Evolutionary conservation across 2,329 filamentous ascomycete genomes (phyloP).

Genomic region (Tolypocladium amazonense): DNA sequence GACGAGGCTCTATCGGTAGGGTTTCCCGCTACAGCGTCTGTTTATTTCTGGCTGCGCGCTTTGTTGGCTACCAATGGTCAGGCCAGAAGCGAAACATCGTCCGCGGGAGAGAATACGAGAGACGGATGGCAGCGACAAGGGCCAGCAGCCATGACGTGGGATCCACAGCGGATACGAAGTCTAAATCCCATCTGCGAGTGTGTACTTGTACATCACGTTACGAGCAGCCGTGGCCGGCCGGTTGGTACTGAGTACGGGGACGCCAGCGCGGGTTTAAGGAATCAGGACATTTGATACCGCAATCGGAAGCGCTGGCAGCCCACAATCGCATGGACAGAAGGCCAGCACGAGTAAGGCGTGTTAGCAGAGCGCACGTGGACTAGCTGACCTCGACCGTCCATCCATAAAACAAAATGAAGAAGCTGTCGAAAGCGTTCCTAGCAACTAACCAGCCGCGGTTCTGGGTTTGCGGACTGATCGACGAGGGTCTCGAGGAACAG

Average conservation of each 20-base stretch:
- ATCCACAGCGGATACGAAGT: not conserved
- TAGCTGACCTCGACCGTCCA: not conserved
- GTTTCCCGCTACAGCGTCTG: not conserved
- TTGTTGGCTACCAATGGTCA: not conserved
- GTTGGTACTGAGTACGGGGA: not conserved
- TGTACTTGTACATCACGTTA: too few relatives aligned
- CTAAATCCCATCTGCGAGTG: not conserved
- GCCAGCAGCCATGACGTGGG: not conserved
- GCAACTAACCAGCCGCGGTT: not conserved
- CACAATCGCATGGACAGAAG: not conserved
- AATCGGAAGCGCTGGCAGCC: not conserved
- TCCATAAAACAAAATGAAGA: not conserved
- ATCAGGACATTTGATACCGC: not conserved
- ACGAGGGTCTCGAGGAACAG: not conserved
- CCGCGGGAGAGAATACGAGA: not conserved
- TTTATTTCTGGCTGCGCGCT: not conserved
- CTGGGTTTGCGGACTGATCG: not conserved
- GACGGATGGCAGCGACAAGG: not conserved
- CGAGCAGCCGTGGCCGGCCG: not conserved
- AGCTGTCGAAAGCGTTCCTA: not conserved
- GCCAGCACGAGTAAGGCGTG: not conserved
- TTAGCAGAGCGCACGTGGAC: not conserved
- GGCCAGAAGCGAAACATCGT: not conserved
- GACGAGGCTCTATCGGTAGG: not conserved
- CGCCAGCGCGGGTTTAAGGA: not conserved